Conservation (phyloP, 2,329 filamentous ascomycete genomes). For the Trichoderma koningii region DNA sequence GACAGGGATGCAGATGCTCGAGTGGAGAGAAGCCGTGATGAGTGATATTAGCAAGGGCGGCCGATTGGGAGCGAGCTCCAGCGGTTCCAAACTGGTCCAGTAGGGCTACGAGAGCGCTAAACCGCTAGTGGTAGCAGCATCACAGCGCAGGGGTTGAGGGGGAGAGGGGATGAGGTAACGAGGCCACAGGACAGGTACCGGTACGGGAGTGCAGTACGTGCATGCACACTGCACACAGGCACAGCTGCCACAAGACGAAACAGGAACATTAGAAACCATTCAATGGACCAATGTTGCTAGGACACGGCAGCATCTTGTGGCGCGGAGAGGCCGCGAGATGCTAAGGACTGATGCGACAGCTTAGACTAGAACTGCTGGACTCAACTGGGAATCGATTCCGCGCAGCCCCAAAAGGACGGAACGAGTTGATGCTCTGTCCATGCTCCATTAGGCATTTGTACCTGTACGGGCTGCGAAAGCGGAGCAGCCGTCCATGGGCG, state of each 20-base stretch:
- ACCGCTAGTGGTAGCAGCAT: neutral
- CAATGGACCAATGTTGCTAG: too few species aligned
- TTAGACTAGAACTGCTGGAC: too few species aligned
- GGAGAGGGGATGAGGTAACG: neutral
- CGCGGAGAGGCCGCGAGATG: too few species aligned
- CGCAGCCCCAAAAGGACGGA: conserved; percentile 13
- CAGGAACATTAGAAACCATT: too few species aligned
- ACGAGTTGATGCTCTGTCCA: neutral
- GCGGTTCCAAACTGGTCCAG: conserved; percentile 4
- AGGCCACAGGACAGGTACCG: neutral
- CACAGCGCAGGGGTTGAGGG: too few species aligned
- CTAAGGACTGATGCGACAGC: neutral
- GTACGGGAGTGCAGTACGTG: too few species aligned
- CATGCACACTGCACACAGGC: too few species aligned
- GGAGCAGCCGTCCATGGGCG: neutral
- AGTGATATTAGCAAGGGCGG: neutral
- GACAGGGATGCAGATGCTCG: neutral
- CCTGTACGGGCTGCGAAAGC: conserved; percentile 2
- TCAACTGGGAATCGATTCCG: neutral
- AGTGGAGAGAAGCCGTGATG: neutral
- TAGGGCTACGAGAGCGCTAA: conserved; percentile 2
- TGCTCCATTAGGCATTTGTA: too few species aligned
- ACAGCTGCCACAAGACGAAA: too few species aligned
- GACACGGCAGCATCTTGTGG: too few species aligned
- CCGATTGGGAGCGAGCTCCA: neutral